Conservation (phyloP, 495 filamentous ascomycete species). For the Xylaria nigripes region DNA sequence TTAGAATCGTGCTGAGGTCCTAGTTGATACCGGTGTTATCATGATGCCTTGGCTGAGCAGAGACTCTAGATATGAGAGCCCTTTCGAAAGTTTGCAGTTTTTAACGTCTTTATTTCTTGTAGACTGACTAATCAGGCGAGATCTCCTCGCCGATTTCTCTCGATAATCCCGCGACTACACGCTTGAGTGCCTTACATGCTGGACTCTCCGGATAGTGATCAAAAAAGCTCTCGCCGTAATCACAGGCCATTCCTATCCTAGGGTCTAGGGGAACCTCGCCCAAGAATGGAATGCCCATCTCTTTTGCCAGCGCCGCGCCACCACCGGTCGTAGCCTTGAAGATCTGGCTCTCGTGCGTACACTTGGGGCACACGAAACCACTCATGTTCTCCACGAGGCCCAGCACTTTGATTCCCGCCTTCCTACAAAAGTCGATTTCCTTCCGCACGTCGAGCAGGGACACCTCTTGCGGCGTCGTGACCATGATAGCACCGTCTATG, state of each 20-base stretch:
- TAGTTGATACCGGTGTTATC: neutral
- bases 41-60: neutral
- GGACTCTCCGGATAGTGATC: constrained; percentile 89
- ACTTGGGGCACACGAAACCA: constrained; percentile 89
- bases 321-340: constrained; percentile 91
- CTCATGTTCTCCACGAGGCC: constrained; percentile 98
- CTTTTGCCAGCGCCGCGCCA: constrained; percentile 65
- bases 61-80: neutral
- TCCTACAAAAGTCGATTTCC: constrained; percentile 93
- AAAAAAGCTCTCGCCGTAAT: constrained; percentile 96
- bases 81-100: neutral
- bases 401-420: constrained; percentile 80
- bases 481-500: constrained; percentile 84
- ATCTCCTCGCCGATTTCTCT: constrained; percentile 52
- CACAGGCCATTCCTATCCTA: constrained; percentile 88
- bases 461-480: constrained; percentile 96
- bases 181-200: constrained; percentile 66
- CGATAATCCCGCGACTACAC: constrained; percentile 64
- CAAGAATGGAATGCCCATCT: constrained; percentile 79
- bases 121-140: constrained; percentile 23
- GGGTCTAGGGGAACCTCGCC: constrained; percentile 92
- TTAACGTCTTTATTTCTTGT: neutral
- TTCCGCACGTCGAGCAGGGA: constrained; percentile 85
- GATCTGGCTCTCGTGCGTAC: constrained; percentile 71
- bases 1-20: neutral